Evolutionary conservation across 495 filamentous ascomycete species (phyloP).

Genomic region (Trypethelium eluteriae): DNA sequence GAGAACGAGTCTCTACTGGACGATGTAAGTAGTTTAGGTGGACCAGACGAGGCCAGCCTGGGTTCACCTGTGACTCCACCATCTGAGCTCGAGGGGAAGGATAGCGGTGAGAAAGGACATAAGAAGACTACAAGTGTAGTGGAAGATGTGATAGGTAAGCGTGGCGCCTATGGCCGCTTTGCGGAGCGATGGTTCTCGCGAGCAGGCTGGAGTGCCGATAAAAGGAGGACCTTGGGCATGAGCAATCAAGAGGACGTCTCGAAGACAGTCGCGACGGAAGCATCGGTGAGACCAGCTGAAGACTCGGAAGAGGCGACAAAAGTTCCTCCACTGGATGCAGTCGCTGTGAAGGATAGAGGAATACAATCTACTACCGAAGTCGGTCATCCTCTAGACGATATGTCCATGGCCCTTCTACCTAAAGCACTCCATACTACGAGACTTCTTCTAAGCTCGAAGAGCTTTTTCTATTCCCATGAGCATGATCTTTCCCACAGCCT

Average conservation of each 20-base stretch:
- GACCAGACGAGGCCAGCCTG: not conserved
- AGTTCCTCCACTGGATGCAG: not conserved
- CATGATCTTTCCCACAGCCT: slow-evolving; percentile 72
- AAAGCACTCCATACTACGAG: slow-evolving; percentile 65
- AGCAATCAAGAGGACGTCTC: slow-evolving; percentile 36
- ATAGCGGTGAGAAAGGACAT: slow-evolving; percentile 23
- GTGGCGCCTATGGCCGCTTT: slow-evolving; percentile 76
- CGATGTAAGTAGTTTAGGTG: not conserved
- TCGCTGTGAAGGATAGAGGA: not conserved
- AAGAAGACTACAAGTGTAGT: slow-evolving; percentile 54
- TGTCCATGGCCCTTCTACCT: not conserved
- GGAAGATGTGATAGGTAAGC: slow-evolving; percentile 73
- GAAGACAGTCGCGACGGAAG: slow-evolving; percentile 12
- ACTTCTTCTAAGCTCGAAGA: slow-evolving; percentile 65
- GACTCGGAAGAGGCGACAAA: slow-evolving; percentile 16
- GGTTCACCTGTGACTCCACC: slow-evolving; percentile 11
- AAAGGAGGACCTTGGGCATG: slow-evolving; percentile 51
- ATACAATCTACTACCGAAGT: not conserved
- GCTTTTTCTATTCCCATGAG: slow-evolving; percentile 91
- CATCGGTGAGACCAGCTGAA: slow-evolving; percentile 14
- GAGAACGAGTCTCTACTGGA: slow-evolving; percentile 33
- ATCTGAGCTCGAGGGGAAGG: slow-evolving; percentile 14
- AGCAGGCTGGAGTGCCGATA: slow-evolving; percentile 63
- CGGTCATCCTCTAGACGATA: not conserved
- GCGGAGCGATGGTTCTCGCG: slow-evolving; percentile 83